phyloP scores from a whole-genome alignment of 371 early-diverging fungal genomes.

The Blastocladiella emersonii region DNA sequence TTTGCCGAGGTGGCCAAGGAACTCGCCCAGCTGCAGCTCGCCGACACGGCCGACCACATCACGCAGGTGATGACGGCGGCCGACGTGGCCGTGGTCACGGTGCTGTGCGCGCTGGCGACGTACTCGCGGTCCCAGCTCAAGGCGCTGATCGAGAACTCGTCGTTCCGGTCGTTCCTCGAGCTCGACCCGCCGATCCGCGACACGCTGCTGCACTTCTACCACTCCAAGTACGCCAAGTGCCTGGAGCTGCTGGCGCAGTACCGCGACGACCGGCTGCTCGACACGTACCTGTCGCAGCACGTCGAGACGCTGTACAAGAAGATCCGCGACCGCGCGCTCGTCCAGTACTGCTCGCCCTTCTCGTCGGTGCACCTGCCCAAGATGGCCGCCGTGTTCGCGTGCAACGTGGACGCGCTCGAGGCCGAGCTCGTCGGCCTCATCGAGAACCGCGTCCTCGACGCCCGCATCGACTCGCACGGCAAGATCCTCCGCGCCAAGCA shows the following conservation, averaged over 20 bases:
- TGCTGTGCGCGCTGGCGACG: constrained; percentile 62
- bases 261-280: constrained; percentile 49
- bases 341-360: constrained; percentile 72
- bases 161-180: constrained; percentile 62
- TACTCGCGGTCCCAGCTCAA: constrained; percentile 58
- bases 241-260: constrained; percentile 49
- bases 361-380: constrained; percentile 55
- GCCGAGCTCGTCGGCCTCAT: constrained; percentile 52
- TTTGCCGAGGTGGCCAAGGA: constrained; percentile 33
- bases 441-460: constrained; percentile 43
- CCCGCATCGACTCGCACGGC: constrained; percentile 68
- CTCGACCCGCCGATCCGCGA: constrained; percentile 63
- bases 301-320: constrained; percentile 43
- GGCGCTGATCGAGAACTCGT: constrained; percentile 45
- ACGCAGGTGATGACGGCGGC: constrained; percentile 51
- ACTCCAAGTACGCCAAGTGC: constrained; percentile 55
- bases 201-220: constrained; percentile 51
- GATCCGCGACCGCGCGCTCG: constrained; percentile 60
- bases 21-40: not conserved
- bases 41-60: not conserved
- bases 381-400: constrained; percentile 62
- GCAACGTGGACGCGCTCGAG: constrained; percentile 43
- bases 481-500: constrained; percentile 58
- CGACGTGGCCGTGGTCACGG: constrained; percentile 71
- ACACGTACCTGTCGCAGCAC: constrained; percentile 55